Conservation (phyloP, 2,329 filamentous ascomycete species). For the Microdochium paspali region DNA sequence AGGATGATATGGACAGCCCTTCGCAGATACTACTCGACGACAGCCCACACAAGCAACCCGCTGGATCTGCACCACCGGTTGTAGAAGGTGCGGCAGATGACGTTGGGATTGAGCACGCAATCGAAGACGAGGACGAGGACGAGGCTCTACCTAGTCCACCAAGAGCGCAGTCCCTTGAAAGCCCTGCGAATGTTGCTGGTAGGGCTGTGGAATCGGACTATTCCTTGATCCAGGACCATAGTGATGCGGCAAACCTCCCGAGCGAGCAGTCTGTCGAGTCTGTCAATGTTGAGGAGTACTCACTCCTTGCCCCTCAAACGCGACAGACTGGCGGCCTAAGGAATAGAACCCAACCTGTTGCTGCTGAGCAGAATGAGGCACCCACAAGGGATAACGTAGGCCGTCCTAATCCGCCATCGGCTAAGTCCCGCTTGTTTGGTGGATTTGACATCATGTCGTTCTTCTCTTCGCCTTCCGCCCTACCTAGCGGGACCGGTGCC, state of each 20-base stretch:
- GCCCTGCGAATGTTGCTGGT: background rate
- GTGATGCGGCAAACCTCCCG: background rate
- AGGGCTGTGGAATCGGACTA: background rate
- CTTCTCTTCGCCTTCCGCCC: background rate
- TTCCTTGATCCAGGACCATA: background rate
- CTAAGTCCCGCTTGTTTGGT: constrained; percentile 9
- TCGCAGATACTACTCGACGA: constrained; percentile 21
- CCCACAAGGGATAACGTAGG: background rate
- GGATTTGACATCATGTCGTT: background rate
- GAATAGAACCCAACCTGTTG: background rate
- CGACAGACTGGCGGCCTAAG: constrained; percentile 7
- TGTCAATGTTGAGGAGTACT: constrained; percentile 29
- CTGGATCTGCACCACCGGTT: constrained; percentile 11
- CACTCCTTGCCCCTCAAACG: constrained; percentile 26
- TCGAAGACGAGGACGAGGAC: background rate
- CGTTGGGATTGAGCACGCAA: constrained; percentile 8
- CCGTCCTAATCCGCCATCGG: constrained; percentile 5
- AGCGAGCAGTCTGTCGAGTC: constrained; percentile 3
- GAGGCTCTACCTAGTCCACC: background rate
- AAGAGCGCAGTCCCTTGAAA: background rate
- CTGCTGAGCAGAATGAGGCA: background rate
- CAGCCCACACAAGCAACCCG: constrained; percentile 6
- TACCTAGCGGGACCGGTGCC: background rate
- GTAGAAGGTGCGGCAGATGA: constrained; percentile 7
- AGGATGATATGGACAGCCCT: constrained; percentile 19